Percentiles rank a stretch among this genome's conserved stretches.
Conservation (phyloP, 106 monocot genomes). For the Xerophyta viscosa region DNA sequence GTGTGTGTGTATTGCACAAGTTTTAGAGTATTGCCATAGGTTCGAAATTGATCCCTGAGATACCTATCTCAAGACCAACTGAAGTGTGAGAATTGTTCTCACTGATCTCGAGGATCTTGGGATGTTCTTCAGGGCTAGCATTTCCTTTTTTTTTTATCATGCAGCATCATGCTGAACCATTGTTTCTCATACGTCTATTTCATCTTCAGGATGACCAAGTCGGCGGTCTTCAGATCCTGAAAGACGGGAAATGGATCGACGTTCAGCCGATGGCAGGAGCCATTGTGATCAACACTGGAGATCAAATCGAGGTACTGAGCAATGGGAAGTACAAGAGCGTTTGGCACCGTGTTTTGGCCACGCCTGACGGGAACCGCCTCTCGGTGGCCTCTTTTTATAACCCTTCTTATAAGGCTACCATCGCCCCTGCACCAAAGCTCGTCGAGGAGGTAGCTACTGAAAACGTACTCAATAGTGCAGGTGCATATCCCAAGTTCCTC, state of each 20-base stretch:
- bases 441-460: neutral
- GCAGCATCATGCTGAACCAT: too few relatives aligned
- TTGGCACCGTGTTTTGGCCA: conserved; percentile 20
- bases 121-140: too few relatives aligned
- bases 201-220: conserved; percentile 46
- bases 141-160: too few relatives aligned
- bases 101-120: too few relatives aligned
- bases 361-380: conserved; percentile 20
- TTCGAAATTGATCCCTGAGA: too few relatives aligned
- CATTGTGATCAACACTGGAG: conserved; percentile 81
- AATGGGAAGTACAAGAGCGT: conserved; percentile 46
- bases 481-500: conserved; percentile 7
- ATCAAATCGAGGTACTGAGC: conserved; percentile 75
- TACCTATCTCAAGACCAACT: too few relatives aligned
- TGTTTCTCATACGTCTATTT: too few relatives aligned
- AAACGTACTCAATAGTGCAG: neutral
- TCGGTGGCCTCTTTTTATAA: conserved; percentile 5
- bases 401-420: neutral
- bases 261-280: conserved; percentile 54
- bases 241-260: conserved; percentile 54
- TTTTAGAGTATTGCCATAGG: too few relatives aligned
- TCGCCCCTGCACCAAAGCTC: neutral
- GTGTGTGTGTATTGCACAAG: too few relatives aligned
- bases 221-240: conserved; percentile 31
- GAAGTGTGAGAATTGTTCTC: too few relatives aligned